Evolutionary conservation across 148 eudicot genomes (phyloP).

Genomic region (Dysphania ambrosioides): DNA sequence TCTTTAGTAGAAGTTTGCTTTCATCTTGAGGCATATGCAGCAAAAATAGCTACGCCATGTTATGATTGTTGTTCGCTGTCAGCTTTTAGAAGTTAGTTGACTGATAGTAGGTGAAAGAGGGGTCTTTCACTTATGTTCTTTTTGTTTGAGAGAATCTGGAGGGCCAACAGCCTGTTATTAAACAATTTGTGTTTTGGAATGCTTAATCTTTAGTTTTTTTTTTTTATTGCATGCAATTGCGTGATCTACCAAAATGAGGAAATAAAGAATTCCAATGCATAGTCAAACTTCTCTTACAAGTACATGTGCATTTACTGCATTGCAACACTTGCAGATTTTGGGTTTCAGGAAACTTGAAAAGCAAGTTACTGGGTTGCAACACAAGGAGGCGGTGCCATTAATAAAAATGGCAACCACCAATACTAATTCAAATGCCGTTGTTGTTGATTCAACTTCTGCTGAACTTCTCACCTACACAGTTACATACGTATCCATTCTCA

Average conservation of each 20-base stretch:
- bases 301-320: neutral
- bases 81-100: neutral
- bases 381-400: too few relatives aligned
- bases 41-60: neutral
- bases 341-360: too few relatives aligned
- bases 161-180: neutral
- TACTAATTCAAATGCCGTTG: neutral
- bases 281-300: neutral
- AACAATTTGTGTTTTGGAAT: neutral
- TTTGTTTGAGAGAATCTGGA: neutral
- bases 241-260: too few relatives aligned
- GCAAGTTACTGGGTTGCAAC: too few relatives aligned
- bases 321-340: neutral
- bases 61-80: neutral
- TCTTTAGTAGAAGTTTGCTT: neutral
- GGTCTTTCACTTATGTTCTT: neutral
- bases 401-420: neutral
- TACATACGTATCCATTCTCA: neutral
- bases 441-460: neutral
- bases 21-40: neutral
- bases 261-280: too few relatives aligned
- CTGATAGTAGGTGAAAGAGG: neutral
- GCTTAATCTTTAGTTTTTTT: neutral
- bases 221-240: neutral
- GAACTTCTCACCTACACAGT: neutral